These are phyloP conservation scores for Calonectria pseudoreteaudii DNA, from an alignment of 2,329 filamentous ascomycete species.

Conservation along the genomic window DNA sequence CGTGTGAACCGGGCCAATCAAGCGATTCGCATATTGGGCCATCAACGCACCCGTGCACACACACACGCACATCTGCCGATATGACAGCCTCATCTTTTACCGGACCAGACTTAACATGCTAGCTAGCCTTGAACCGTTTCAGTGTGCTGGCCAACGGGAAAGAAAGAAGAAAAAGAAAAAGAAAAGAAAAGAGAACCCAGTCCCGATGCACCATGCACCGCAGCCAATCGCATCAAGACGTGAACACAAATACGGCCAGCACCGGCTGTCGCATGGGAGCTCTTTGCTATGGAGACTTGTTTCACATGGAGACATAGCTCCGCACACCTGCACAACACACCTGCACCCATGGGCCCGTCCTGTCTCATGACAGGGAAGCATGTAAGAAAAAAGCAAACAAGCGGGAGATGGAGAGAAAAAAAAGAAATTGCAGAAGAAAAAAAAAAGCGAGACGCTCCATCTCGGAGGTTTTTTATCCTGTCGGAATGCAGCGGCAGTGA, in stretches of 20 bases:
- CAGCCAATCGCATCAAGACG: not conserved
- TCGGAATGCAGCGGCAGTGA: not conserved
- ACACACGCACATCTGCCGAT: not conserved
- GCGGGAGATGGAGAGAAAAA: not conserved
- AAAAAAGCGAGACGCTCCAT: not conserved
- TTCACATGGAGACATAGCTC: constrained; percentile 13
- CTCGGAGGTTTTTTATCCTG: not conserved
- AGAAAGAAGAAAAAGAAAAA: too few relatives aligned
- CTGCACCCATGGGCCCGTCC: not conserved
- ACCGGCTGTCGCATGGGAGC: not conserved
- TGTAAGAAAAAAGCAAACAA: not conserved
- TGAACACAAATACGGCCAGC: not conserved
- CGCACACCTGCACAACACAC: constrained; percentile 6
- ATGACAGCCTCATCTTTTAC: not conserved
- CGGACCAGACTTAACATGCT: not conserved
- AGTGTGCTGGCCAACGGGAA: not conserved
- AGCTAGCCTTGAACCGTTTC: not conserved
- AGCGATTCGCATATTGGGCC: not conserved
- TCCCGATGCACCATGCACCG: not conserved
- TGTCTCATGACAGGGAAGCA: not conserved
- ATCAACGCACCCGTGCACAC: not conserved
- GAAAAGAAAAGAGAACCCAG: not conserved
- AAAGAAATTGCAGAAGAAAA: not conserved
- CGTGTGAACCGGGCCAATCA: not conserved
- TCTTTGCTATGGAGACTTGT: constrained; percentile 7